Conservation (phyloP, 139 green algal genomes). For the Closterium sp. region DNA sequence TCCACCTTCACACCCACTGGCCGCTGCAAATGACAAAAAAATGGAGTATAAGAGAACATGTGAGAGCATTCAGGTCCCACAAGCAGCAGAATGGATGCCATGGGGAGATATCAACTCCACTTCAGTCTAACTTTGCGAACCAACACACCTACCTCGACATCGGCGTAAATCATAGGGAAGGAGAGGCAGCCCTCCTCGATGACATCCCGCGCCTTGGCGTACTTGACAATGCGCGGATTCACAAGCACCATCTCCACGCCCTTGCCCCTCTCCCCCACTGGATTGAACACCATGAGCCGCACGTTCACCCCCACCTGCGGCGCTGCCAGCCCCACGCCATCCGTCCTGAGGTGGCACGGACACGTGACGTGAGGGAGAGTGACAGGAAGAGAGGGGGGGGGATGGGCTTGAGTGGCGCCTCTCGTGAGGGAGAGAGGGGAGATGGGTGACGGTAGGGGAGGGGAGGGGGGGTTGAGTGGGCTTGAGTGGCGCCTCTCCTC, state of each 20-base stretch:
- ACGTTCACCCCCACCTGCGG: conserved; percentile 95
- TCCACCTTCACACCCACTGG: conserved; percentile 74
- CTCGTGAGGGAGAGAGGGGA: not conserved
- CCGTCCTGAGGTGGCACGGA: conserved; percentile 70
- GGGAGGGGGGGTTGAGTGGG: not conserved
- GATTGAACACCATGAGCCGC: conserved; percentile 98
- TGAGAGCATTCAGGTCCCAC: not conserved
- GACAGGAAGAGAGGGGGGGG: not conserved
- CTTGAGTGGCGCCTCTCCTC: too few relatives aligned
- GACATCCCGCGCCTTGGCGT: conserved; percentile 57
- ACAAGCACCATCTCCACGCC: conserved; percentile 82
- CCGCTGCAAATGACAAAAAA: conserved; percentile 28
- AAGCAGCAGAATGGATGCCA: not conserved
- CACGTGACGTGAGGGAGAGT: too few relatives aligned
- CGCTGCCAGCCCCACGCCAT: conserved; percentile 94
- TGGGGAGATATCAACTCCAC: not conserved
- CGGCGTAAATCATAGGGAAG: conserved; percentile 52
- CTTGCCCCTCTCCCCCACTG: conserved; percentile 60
- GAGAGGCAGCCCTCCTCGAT: conserved; percentile 58
- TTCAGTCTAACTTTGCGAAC: not conserved
- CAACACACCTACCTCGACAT: conserved; percentile 63
- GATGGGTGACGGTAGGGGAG: too few relatives aligned
- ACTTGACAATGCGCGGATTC: conserved; percentile 86
- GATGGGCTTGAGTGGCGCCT: too few relatives aligned
- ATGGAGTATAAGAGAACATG: not conserved